phyloP scores from a whole-genome alignment of 352 stramenopile species.

The Phytophthora sojae region DNA sequence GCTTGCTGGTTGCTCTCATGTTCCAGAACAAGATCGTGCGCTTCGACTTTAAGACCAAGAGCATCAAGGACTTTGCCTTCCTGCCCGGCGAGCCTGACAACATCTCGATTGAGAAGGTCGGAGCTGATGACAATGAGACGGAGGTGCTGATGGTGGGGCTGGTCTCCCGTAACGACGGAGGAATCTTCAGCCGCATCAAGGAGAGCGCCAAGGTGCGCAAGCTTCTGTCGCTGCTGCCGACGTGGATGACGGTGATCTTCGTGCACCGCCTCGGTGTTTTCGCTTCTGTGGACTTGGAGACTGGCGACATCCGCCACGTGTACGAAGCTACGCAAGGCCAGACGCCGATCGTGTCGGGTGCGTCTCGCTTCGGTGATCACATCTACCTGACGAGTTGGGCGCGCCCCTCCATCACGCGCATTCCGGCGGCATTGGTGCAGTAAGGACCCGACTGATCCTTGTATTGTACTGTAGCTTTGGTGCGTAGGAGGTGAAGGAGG shows the following conservation, averaged over 20 bases:
- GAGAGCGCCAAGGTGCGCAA: constrained; percentile 62
- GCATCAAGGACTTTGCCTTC: constrained; percentile 68
- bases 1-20: constrained; percentile 56
- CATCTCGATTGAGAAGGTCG: constrained; percentile 47
- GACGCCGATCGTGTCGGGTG: constrained; percentile 50
- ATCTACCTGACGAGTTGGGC: constrained; percentile 67
- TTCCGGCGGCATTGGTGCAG: constrained; percentile 48
- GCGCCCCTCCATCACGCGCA: constrained; percentile 49
- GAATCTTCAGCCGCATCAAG: constrained; percentile 41
- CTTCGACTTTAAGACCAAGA: constrained; percentile 50
- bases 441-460: constrained; percentile 14
- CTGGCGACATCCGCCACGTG: constrained; percentile 51
- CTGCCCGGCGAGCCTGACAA: constrained; percentile 64
- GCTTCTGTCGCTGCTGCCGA: constrained; percentile 56
- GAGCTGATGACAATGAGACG: constrained; percentile 32
- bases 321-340: constrained; percentile 55
- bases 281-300: constrained; percentile 51
- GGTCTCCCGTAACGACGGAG: constrained; percentile 38
- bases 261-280: constrained; percentile 51
- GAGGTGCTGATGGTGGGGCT: constrained; percentile 56
- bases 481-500: not conserved
- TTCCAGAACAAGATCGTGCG: constrained; percentile 69
- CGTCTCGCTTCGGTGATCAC: constrained; percentile 51
- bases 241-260: constrained; percentile 41
- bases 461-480: not conserved